Percentiles rank a stretch among this genome's conserved stretches.
phyloP scores from a whole-genome alignment of 2,329 filamentous ascomycete genomes.

The Amauroascus niger region DNA sequence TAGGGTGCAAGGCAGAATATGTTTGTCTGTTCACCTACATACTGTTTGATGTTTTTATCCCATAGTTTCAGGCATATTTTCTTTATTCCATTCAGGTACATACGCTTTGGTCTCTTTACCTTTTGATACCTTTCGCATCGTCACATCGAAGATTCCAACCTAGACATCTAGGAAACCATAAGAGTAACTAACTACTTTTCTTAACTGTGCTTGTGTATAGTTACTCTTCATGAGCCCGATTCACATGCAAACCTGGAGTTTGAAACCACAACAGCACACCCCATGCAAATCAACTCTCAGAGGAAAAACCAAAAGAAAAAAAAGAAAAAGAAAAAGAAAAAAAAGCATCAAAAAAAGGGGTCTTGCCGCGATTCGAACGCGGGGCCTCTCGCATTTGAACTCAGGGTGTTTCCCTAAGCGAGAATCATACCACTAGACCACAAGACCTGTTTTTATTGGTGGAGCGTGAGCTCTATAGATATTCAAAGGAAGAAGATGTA shows the following conservation, averaged over 20 bases:
- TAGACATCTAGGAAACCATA: no score
- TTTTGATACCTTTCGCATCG: not conserved
- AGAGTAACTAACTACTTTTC: no score
- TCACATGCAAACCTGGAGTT: no score
- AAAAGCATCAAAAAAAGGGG: constrained; percentile 4
- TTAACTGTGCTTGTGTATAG: no score
- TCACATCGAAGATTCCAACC: no score
- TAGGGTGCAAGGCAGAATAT: not conserved
- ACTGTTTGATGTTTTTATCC: not conserved
- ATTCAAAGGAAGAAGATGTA: no score
- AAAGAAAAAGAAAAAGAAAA: not conserved
- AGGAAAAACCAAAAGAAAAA: not conserved
- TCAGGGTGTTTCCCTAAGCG: constrained; percentile 27
- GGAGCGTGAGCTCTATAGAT: not conserved
- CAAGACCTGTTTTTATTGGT: constrained; percentile 9
- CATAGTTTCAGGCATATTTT: not conserved
- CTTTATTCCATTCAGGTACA: not conserved
- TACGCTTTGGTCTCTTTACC: not conserved
- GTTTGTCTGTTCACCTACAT: not conserved
- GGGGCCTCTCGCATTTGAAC: constrained; percentile 14
- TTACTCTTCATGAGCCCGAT: no score
- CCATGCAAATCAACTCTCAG: not conserved
- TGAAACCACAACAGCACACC: no score
- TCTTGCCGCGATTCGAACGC: constrained; percentile 18
- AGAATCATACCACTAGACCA: constrained; percentile 39